A percentile compares a stretch with the other conserved stretches of the same genome.
Evolutionary conservation across 768 basidiomycete species (phyloP).

Genomic region (Hysterangium stoloniferum): DNA sequence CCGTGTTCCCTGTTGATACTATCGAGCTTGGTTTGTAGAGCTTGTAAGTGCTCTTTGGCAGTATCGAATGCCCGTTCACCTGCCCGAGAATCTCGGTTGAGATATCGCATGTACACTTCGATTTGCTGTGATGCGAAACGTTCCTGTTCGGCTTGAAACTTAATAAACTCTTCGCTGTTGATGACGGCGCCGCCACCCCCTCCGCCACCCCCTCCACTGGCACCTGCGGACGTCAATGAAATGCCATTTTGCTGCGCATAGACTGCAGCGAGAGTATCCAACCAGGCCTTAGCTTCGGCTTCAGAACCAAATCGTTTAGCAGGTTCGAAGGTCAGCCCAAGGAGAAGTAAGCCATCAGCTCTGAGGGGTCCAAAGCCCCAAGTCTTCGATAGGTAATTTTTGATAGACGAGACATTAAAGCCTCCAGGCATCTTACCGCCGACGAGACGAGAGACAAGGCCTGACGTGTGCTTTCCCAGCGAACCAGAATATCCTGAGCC

Average conservation of each 20-base stretch:
- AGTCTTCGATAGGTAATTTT: conserved; percentile 78
- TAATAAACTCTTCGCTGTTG: conserved; percentile 97
- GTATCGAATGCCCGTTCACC: conserved; percentile 86
- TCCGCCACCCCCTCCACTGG: conserved; percentile 48
- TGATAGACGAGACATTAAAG: conserved; percentile 90
- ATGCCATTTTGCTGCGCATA: conserved; percentile 91
- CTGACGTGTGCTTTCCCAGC: conserved; percentile 89
- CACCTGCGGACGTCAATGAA: conserved; percentile 62
- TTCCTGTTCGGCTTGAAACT: conserved; percentile 91
- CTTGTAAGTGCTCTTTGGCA: conserved; percentile 65
- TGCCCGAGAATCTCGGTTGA: conserved; percentile 85
- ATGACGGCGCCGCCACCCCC: conserved; percentile 79
- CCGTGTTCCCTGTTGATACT: conserved; percentile 88
- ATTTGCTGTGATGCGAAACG: conserved; percentile 89
- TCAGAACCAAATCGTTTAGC: conserved; percentile 89
- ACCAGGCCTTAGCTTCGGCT: conserved; percentile 87
- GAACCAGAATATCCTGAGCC: conserved; percentile 73
- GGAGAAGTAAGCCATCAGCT: conserved; percentile 81
- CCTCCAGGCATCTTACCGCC: conserved; percentile 99
- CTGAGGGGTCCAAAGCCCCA: conserved; percentile 95
- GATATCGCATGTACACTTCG: conserved; percentile 95
- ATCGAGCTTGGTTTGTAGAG: conserved; percentile 82
- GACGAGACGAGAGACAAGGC: conserved; percentile 84
- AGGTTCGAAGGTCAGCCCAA: conserved; percentile 90
- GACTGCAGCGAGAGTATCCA: conserved; percentile 72